phyloP scores from a whole-genome alignment of 2,329 filamentous ascomycete species.

The Beauveria brongniartii region DNA sequence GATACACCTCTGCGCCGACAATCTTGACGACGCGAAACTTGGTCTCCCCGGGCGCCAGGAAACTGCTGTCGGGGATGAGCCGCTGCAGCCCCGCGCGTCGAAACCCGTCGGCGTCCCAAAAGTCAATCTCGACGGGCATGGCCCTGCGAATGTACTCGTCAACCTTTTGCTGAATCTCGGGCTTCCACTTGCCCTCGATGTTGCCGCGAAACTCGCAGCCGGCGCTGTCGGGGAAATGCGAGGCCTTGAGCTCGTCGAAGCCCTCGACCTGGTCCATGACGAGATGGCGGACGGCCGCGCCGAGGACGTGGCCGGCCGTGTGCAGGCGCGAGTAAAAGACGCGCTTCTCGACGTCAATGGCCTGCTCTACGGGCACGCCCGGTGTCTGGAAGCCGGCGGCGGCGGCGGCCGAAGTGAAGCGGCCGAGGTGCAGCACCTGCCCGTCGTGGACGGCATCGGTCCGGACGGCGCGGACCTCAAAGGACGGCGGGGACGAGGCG shows the following conservation, averaged over 20 bases:
- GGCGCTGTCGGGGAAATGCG: slow-evolving; percentile 60
- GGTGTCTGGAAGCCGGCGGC: slow-evolving; percentile 24
- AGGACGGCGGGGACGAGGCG: slow-evolving; percentile 21
- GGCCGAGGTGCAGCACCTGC: slow-evolving; percentile 58
- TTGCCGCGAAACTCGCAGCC: slow-evolving; percentile 59
- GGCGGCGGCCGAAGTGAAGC: slow-evolving; percentile 31
- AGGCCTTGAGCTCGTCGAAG: slow-evolving; percentile 62
- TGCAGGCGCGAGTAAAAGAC: slow-evolving; percentile 59
- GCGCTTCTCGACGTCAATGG: slow-evolving; percentile 53
- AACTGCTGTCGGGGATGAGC: slow-evolving; percentile 43
- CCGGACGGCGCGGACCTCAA: slow-evolving; percentile 50
- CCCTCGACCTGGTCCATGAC: slow-evolving; percentile 40
- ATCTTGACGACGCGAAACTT: slow-evolving; percentile 63
- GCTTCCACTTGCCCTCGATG: slow-evolving; percentile 57
- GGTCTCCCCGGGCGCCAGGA: slow-evolving; percentile 37
- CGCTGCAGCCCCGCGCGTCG: slow-evolving; percentile 42
- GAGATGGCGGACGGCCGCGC: slow-evolving; percentile 55
- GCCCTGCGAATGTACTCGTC: slow-evolving; percentile 48
- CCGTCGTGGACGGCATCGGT: slow-evolving; percentile 41
- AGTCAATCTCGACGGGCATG: slow-evolving; percentile 56
- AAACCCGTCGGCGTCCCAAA: slow-evolving; percentile 60
- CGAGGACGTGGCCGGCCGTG: slow-evolving; percentile 66
- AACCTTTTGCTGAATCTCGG: slow-evolving; percentile 51
- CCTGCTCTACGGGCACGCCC: slow-evolving; percentile 43
- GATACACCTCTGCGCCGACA: slow-evolving; percentile 60